Evolutionary conservation across 371 early-diverging fungal species (phyloP).

Genomic region (Entomophthora muscae): DNA sequence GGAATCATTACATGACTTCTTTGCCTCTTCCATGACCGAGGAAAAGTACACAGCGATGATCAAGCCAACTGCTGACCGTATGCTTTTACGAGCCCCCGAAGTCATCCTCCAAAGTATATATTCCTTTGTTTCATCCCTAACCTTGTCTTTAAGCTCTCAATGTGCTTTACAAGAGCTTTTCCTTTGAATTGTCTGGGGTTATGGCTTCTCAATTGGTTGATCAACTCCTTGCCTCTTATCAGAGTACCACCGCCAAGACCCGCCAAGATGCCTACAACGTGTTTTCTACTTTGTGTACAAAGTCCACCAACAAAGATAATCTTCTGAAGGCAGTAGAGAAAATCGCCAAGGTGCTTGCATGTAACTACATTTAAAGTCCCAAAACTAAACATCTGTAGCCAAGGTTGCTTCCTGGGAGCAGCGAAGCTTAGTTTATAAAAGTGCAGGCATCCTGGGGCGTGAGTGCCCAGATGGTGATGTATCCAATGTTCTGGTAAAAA

Average conservation of each 20-base stretch:
- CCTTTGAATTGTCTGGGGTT: conserved; percentile 1
- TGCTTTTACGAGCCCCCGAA: conserved; percentile 78
- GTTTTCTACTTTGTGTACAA: neutral
- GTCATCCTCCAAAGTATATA: conserved; percentile 39
- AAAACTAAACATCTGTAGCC: neutral
- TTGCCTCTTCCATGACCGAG: conserved; percentile 22
- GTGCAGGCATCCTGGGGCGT: neutral
- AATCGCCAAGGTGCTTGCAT: neutral
- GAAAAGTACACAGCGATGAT: conserved; percentile 29
- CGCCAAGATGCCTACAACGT: neutral
- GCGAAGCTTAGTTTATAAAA: neutral
- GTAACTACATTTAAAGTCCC: neutral
- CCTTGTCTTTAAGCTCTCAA: neutral
- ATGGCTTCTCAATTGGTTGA: neutral
- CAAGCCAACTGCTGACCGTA: conserved; percentile 40
- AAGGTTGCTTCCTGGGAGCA: conserved; percentile 8
- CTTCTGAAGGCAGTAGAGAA: neutral
- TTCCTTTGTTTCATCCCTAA: neutral
- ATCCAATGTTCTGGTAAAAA: neutral
- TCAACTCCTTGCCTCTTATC: neutral
- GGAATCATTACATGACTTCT: conserved; percentile 36
- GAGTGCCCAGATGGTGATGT: neutral
- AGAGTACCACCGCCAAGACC: neutral
- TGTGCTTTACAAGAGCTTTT: conserved; percentile 11
- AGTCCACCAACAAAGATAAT: neutral